phyloP scores from a whole-genome alignment of 805 yeast species.

The Candida vartiovaarae region DNA sequence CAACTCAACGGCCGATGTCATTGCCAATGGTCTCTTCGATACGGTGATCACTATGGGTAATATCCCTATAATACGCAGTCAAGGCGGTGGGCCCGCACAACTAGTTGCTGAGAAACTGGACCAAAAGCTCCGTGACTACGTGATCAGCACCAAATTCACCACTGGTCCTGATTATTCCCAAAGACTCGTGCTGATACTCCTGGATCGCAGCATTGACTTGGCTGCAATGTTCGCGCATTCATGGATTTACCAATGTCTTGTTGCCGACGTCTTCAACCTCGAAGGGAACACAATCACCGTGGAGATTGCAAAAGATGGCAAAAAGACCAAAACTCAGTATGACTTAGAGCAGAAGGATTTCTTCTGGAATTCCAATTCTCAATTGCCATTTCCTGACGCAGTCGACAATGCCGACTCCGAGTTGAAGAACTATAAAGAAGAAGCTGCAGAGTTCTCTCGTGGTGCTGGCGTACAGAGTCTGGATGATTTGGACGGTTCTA shows the following conservation, averaged over 20 bases:
- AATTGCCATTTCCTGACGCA: conserved; percentile 96
- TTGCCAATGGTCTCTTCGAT: conserved; percentile 78
- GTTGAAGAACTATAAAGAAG: conserved; percentile 71
- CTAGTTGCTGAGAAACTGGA: conserved; percentile 85
- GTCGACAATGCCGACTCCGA: conserved; percentile 93
- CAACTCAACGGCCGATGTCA: conserved; percentile 54
- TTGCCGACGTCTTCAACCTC: conserved; percentile 82
- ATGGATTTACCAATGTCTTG: conserved; percentile 96
- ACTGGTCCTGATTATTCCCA: conserved; percentile 30
- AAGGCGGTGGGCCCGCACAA: conserved; percentile 93
- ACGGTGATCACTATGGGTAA: conserved; percentile 69
- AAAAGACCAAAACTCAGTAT: conserved; percentile 46
- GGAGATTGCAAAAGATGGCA: conserved; percentile 31
- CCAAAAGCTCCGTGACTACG: conserved; percentile 75
- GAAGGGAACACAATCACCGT: conserved; percentile 77
- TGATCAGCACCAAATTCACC: conserved; percentile 49
- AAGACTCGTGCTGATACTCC: conserved; percentile 68
- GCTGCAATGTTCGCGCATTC: conserved; percentile 94
- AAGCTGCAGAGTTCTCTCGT: conserved; percentile 79
- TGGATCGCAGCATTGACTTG: conserved; percentile 86
- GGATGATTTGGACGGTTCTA: conserved; percentile 60
- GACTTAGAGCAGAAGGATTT: conserved; percentile 92
- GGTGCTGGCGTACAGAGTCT: conserved; percentile 64
- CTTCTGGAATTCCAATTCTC: conserved; percentile 82
- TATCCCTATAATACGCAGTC: conserved; percentile 87